Conservation (phyloP, 176 grass and related monocot genomes). For the Guadua angustifolia region DNA sequence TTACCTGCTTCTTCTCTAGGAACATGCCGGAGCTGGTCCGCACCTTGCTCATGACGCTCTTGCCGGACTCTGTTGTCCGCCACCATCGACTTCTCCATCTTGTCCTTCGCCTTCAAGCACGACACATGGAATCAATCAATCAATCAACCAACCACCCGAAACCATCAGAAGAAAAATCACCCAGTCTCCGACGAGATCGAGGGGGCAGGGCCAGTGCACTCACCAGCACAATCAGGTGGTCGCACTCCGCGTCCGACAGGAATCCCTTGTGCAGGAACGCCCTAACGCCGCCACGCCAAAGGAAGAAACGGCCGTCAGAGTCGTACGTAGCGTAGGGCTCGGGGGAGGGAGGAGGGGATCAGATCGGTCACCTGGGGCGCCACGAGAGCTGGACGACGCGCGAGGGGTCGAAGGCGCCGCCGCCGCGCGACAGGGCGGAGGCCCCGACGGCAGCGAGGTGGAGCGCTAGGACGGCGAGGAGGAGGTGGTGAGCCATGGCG, state of each 20-base stretch:
- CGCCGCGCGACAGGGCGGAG: not conserved
- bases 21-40: slow-evolving; percentile 93
- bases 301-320: slow-evolving; percentile 21
- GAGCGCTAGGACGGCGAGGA: slow-evolving; percentile 33
- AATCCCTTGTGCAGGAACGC: slow-evolving; percentile 91
- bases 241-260: slow-evolving; percentile 72
- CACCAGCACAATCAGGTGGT: slow-evolving; percentile 79
- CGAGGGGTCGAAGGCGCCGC: slow-evolving; percentile 57
- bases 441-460: slow-evolving; percentile 4
- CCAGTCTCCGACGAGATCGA: slow-evolving; percentile 20
- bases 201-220: slow-evolving; percentile 1
- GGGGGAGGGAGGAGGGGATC: not conserved
- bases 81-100: slow-evolving; percentile 91
- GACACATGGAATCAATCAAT: slow-evolving; percentile 19
- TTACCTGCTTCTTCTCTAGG: slow-evolving; percentile 78
- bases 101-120: slow-evolving; percentile 63
- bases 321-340: not conserved
- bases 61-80: slow-evolving; percentile 77
- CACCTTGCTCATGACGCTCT: slow-evolving; percentile 73
- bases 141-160: not conserved
- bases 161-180: slow-evolving; percentile 3
- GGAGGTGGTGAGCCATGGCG: slow-evolving; percentile 44
- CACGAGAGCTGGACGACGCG: slow-evolving; percentile 82
- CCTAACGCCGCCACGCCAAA: slow-evolving; percentile 20
- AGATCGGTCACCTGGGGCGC: slow-evolving; percentile 65